Evolutionary conservation across 805 yeast species (phyloP), one percentile per base, ranked within the genome.

Genomic region (Ogataea chonburiensis): DNA sequence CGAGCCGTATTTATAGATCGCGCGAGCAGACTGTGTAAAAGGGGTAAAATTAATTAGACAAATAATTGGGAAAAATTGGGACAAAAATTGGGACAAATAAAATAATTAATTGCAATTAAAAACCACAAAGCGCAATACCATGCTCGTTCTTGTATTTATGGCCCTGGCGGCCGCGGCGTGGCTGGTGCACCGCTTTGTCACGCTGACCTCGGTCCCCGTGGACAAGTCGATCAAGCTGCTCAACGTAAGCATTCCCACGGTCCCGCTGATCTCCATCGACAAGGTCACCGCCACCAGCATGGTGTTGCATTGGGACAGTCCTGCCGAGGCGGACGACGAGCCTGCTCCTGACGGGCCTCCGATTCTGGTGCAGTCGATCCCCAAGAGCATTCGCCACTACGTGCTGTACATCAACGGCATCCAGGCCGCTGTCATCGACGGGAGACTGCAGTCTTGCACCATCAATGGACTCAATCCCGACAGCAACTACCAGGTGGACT

Each of bases 251-350:
- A 71, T 79, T 21, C 86, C 86, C 4, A 70, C 67, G 37, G 63
- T 73, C 6, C 81, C 82, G 3, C 56, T 61, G 29, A 61, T 78
- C 11, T 75, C 80, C 32, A 67, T 79, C 5, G 83, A 77, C 48
- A 67, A 70, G 45, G 69, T 79, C 31, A 66, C 73, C 5, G 56
- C 61, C 22, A 50, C 59, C 7, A 58, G 72, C 17, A 70, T 75
- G 24, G 67, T 66, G 17, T 40, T 79, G 20, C 84, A 76, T 49
- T 79, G 85, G 82, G 79, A 73, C 25, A 37, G 40, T 27, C 48
- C 38, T 5, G 43, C 28, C 6, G 20, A 22, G 17, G 19, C 21
- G 16, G 26, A 34, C 12, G 46, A 36, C 14, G 49, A 45, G 9
- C 42, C 38, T 17, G 39, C 31, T 11, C 22, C 19, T 3, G 56